phyloP scores from a whole-genome alignment of 805 yeast genomes.

The Metschnikowia hibisci region DNA sequence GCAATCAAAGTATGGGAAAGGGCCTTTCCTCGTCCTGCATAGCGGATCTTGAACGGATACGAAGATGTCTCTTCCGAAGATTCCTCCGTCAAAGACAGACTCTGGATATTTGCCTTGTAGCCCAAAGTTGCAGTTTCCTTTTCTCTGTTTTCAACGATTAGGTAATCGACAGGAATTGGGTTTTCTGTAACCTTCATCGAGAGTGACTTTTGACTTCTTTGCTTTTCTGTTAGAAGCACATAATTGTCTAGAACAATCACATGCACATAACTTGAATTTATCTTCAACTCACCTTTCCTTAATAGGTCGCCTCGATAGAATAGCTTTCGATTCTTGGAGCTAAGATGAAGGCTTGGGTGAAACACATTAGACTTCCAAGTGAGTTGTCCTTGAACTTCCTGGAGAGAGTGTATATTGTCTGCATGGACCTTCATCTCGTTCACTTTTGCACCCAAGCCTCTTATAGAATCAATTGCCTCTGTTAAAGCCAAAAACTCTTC shows the following conservation, averaged over 20 bases:
- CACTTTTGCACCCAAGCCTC: constrained; percentile 52
- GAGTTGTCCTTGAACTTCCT: constrained; percentile 49
- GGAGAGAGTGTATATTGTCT: constrained; percentile 53
- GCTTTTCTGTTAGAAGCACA: constrained; percentile 58
- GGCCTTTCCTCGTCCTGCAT: constrained; percentile 52
- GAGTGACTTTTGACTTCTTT: constrained; percentile 35
- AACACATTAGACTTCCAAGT: constrained; percentile 46
- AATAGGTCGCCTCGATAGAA: constrained; percentile 54
- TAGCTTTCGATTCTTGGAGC: constrained; percentile 52
- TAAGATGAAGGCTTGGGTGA: constrained; percentile 38
- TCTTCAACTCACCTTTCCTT: constrained; percentile 61
- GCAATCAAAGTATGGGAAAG: constrained; percentile 51
- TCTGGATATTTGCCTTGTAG: not conserved
- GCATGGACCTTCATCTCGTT: constrained; percentile 61
- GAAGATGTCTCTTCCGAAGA: constrained; percentile 25
- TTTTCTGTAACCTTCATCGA: constrained; percentile 33
- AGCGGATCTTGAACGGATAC: constrained; percentile 51
- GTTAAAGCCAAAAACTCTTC: constrained; percentile 51
- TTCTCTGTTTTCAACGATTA: constrained; percentile 43
- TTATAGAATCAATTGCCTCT: constrained; percentile 53
- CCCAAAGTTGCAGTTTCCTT: constrained; percentile 8
- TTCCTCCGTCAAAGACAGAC: constrained; percentile 3
- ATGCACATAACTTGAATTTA: constrained; percentile 49
- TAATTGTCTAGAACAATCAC: constrained; percentile 68
- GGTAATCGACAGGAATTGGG: constrained; percentile 59